A percentile compares a stretch with the other conserved stretches of the same genome.
These are phyloP conservation scores for Neofusicoccum umdonicola DNA, from an alignment of 2,329 filamentous ascomycete species.

Conservation along the genomic window DNA sequence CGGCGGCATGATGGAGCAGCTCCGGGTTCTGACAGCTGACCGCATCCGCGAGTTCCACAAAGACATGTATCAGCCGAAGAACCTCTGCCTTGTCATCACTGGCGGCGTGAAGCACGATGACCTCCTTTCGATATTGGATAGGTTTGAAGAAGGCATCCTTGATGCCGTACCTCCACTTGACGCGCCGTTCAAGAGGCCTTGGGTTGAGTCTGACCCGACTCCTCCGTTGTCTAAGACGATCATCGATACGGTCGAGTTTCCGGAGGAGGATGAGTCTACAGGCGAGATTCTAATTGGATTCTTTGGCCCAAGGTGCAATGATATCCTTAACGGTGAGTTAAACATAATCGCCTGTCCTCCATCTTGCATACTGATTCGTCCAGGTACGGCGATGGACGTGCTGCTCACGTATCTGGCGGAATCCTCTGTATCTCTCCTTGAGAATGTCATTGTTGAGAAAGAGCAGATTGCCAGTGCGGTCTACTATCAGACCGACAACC, in stretches of 20 bases:
- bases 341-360: not conserved
- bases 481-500: constrained; percentile 72
- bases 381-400: constrained; percentile 71
- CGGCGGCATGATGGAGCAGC: constrained; percentile 91
- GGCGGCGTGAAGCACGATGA: constrained; percentile 84
- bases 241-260: constrained; percentile 81
- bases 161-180: constrained; percentile 74
- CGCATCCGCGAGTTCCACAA: constrained; percentile 92
- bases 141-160: constrained; percentile 84
- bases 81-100: constrained; percentile 86
- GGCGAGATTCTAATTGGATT: constrained; percentile 86
- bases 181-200: constrained; percentile 78
- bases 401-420: constrained; percentile 84
- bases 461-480: constrained; percentile 89
- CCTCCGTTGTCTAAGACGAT: constrained; percentile 69
- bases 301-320: constrained; percentile 78
- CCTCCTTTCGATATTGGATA: constrained; percentile 75
- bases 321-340: constrained; percentile 55
- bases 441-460: constrained; percentile 88
- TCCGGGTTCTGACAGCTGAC: constrained; percentile 81
- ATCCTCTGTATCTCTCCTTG: constrained; percentile 86
- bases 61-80: constrained; percentile 97
- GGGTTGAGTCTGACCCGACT: constrained; percentile 82
- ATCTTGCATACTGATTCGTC: constrained; percentile 20
- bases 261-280: constrained; percentile 91